Base-by-base conservation (phyloP, 2,329 filamentous ascomycete genomes). In the Rutstroemia sp. region DNA sequence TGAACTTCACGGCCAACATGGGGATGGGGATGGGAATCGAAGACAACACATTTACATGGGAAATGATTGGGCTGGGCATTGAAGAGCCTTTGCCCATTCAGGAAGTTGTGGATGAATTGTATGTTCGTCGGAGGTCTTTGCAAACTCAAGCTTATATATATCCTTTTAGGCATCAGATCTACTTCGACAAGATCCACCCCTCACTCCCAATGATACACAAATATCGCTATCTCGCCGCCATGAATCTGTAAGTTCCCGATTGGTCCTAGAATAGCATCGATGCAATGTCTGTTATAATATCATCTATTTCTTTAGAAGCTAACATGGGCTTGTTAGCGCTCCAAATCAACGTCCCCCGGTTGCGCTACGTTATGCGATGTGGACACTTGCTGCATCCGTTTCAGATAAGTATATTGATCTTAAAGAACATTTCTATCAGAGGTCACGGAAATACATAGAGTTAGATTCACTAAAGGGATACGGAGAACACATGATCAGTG, bases 361-460 rank as follows among this genome's bases (percentile, higher is more conserved):
- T 30, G 90, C 88, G 62, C 74, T 99, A 50, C 84, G 94, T 64
- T 99, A 99, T 73, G 90, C 89, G 55, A 95, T 97, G 78, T 97
- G 92, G 92, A 89, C 87, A n/a, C 75, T 91, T 66, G 91, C 92
- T n/a, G 92, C 90, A 60, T 87, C 89, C 5, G 81, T 92, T 45
- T 84, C 83, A 3, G 90, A 96, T 57, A 94, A 91, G 68, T 96
- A 89, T 69, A 76, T 80, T 36, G 81, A 83, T 54, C 73, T 96
- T 14, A 90, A 91, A 67, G 87, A 92, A 54, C 83, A 95, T 60
- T 96, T 97, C 70, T 99, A 99, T 70, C 83, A 88, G 60, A 81
- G 92, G 51, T 83, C 92, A 12, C 83, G 92, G 57, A 97, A 95
- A 69, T 97, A 97, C 67, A 79, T 91, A 45, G 90, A 97, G 69